Conservation (phyloP, 2,329 filamentous ascomycete species). For the Alternaria burnsii region DNA sequence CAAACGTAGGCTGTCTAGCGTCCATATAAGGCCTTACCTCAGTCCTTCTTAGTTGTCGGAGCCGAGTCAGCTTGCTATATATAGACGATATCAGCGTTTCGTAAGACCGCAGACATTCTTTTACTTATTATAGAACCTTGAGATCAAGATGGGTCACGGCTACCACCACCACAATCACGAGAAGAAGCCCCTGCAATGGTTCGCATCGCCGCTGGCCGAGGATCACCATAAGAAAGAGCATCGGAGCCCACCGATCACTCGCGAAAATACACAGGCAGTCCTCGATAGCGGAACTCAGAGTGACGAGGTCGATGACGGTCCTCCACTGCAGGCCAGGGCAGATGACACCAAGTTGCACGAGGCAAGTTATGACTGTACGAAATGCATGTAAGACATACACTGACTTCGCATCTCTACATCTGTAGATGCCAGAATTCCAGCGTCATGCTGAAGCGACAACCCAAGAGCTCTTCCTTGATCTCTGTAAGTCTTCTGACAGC, state of each 20-base stretch:
- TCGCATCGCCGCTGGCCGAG: constrained; percentile 1
- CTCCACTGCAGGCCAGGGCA: neutral
- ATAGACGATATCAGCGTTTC: neutral
- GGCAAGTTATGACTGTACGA: too few species aligned
- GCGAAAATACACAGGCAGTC: neutral
- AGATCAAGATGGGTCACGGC: neutral
- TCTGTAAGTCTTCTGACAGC: neutral
- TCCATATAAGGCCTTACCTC: neutral
- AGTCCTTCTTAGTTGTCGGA: neutral
- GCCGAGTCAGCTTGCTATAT: neutral
- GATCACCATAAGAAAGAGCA: neutral
- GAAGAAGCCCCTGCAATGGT: constrained; percentile 6
- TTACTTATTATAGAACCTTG: neutral
- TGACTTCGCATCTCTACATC: too few species aligned
- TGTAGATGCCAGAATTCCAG: constrained; percentile 1
- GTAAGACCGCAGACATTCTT: neutral
- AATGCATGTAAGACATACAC: too few species aligned
- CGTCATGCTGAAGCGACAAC: constrained; percentile 8
- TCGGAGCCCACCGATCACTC: neutral
- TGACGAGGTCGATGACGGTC: neutral
- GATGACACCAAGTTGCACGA: neutral
- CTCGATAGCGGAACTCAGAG: neutral
- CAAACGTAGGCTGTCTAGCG: neutral
- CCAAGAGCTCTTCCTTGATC: constrained; percentile 12
- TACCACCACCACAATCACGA: constrained; percentile 3